These are phyloP conservation scores for Blastobotrys mokoenaii DNA, from an alignment of 805 yeast species.

Conservation along the genomic window DNA sequence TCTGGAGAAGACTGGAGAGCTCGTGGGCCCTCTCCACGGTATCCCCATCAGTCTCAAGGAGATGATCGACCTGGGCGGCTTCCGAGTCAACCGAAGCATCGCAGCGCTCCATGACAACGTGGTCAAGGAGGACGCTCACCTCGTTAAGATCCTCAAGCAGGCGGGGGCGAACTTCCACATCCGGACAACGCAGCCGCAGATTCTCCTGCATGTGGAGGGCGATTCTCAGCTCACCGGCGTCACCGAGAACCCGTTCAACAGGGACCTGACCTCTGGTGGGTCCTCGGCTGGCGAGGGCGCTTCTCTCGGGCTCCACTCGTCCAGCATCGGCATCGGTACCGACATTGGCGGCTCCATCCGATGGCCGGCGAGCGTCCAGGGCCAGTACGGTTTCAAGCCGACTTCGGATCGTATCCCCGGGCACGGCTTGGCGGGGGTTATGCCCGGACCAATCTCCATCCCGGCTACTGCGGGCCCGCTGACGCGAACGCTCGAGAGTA, in stretches of 20 bases:
- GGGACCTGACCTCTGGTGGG: slow-evolving; percentile 43
- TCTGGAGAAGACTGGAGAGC: slow-evolving; percentile 37
- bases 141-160: slow-evolving; percentile 7
- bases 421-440: slow-evolving; percentile 27
- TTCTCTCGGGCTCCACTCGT: slow-evolving; percentile 35
- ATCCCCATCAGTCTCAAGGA: slow-evolving; percentile 44
- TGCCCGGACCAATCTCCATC: slow-evolving; percentile 23
- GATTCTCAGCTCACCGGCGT: slow-evolving; percentile 37
- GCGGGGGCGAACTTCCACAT: slow-evolving; percentile 48
- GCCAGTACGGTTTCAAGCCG: slow-evolving; percentile 42
- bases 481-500: slow-evolving; percentile 30
- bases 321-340: slow-evolving; percentile 45
- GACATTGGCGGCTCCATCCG: slow-evolving; percentile 51
- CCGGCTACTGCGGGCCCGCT: slow-evolving; percentile 45
- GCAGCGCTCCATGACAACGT: background rate
- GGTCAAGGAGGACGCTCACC: slow-evolving; percentile 13
- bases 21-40: slow-evolving; percentile 57
- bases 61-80: slow-evolving; percentile 9
- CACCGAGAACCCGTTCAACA: slow-evolving; percentile 39
- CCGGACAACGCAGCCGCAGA: slow-evolving; percentile 47
- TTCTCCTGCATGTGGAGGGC: slow-evolving; percentile 44
- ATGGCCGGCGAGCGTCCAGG: slow-evolving; percentile 39
- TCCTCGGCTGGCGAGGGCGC: slow-evolving; percentile 55
- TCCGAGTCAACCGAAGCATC: background rate
- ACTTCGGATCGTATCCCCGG: slow-evolving; percentile 36